Base-by-base conservation (phyloP, 768 basidiomycete genomes). In the Tulasnella sp. region DNA sequence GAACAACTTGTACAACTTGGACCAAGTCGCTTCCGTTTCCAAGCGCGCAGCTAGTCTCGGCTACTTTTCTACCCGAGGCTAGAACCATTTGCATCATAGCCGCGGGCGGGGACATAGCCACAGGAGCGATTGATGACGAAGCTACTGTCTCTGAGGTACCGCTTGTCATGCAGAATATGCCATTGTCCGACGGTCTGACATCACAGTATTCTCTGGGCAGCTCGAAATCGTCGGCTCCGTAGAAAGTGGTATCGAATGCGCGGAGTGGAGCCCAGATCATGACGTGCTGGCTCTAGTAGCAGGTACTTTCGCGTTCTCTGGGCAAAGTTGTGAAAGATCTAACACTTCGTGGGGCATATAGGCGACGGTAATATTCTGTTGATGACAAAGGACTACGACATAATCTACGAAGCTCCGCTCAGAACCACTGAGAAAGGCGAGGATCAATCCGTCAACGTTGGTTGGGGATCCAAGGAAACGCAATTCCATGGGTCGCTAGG, bases 401-500 rank as follows among this genome's bases (percentile, higher is more conserved):
- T 96, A 20, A 87, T 98, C 34, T 93, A 92, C 69, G 98, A 99
- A 84, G 88, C 89, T 6, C 90, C 91, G 0, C 85, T 98, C 1
- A 90, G 94, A 82, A 89, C 91, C 0, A 85, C 87, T 54, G 94
- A 95, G 64, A 97, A 96, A 83, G 98, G 97, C 54, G 93, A 97
- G 89, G 95, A 96, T 85, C 91, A 92, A 37, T 95, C 94, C 2
- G 96, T 98, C 83, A 95, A 97, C 83, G 96, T 98, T 81, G 98
- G 98, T 22, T 99, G 98, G 98, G 98, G 98, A 58, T 94, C 94
- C 1, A 97, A 97, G 84, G 90, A 94, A 85, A 99, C 98, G 0
- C 98, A 99, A 84, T 99, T 99, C 85, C 96, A 98, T 83, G 98
- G 98, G 14, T 97, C 96, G 0, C 88, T 96, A 5, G 97, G 98